Evolutionary conservation across 2,329 filamentous ascomycete genomes (phyloP).

Genomic region (Zarea fungicola): DNA sequence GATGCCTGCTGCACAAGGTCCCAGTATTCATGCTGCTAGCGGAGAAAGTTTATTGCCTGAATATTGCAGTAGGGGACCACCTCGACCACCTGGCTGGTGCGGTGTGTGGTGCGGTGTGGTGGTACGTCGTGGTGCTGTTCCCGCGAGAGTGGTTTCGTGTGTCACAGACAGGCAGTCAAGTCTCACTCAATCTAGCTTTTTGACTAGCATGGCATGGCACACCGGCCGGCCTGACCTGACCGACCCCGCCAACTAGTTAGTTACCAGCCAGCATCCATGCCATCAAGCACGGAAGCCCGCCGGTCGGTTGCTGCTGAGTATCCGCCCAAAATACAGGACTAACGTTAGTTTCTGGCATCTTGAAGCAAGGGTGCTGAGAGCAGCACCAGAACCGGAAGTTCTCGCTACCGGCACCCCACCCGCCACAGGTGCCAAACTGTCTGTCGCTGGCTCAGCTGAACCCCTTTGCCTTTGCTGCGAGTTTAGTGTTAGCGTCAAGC

Average conservation of each 20-base stretch:
- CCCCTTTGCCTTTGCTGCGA: constrained; percentile 8
- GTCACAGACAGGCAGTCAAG: constrained; percentile 1
- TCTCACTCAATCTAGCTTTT: constrained; percentile 5
- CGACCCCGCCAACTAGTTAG: constrained; percentile 4
- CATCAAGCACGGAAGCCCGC: no score
- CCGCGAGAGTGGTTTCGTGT: not conserved
- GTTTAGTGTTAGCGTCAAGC: constrained; percentile 9
- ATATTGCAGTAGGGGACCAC: no score
- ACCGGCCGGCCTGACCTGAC: not conserved
- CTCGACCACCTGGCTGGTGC: no score
- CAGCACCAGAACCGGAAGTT: constrained; percentile 4
- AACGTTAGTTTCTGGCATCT: not conserved
- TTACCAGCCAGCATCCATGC: no score
- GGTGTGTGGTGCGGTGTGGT: no score
- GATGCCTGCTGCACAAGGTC: constrained; percentile 8
- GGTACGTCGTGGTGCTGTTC: not conserved
- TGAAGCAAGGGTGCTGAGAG: not conserved
- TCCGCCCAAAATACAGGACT: no score
- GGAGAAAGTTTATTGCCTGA: constrained; percentile 6
- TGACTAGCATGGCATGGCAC: not conserved
- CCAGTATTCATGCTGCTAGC: constrained; percentile 8
- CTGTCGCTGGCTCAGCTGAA: constrained; percentile 14
- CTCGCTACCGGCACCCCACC: constrained; percentile 13
- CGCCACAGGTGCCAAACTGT: constrained; percentile 5
- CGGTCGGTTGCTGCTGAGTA: no score